Conservation (phyloP, 495 filamentous ascomycete species). For the Talaromyces adpressus region DNA sequence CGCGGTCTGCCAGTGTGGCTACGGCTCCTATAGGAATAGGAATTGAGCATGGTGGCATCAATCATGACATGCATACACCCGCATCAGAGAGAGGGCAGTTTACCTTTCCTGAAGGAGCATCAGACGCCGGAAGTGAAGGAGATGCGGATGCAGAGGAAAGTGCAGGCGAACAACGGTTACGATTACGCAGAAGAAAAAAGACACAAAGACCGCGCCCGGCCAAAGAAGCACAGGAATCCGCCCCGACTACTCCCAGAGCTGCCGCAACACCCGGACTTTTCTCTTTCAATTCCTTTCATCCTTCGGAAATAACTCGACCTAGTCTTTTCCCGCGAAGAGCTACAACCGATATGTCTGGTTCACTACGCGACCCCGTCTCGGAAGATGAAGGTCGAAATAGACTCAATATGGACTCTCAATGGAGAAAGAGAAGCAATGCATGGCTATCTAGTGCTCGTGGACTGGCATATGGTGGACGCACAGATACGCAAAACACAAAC, state of each 20-base stretch:
- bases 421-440: slow-evolving; percentile 46
- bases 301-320: slow-evolving; percentile 39
- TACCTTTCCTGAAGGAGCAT: slow-evolving; percentile 50
- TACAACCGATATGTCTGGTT: slow-evolving; percentile 55
- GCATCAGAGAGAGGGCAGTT: slow-evolving; percentile 44
- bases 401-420: slow-evolving; percentile 50
- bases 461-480: slow-evolving; percentile 44
- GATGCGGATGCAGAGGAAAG: slow-evolving; percentile 76
- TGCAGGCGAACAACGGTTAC: slow-evolving; percentile 33
- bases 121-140: slow-evolving; percentile 56
- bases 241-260: slow-evolving; percentile 53
- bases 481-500: slow-evolving; percentile 21
- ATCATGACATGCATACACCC: slow-evolving; percentile 26
- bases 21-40: slow-evolving; percentile 19
- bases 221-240: slow-evolving; percentile 43
- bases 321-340: slow-evolving; percentile 58
- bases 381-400: slow-evolving; percentile 84
- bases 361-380: slow-evolving; percentile 67
- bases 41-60: slow-evolving; percentile 19
- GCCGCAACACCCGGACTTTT: slow-evolving; percentile 33
- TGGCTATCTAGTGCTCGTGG: slow-evolving; percentile 51
- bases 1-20: slow-evolving; percentile 35
- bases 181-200: slow-evolving; percentile 39
- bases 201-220: slow-evolving; percentile 48
- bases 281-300: slow-evolving; percentile 39